Base-by-base conservation (phyloP, 768 basidiomycete genomes). In the Tylopilus balloui region DNA sequence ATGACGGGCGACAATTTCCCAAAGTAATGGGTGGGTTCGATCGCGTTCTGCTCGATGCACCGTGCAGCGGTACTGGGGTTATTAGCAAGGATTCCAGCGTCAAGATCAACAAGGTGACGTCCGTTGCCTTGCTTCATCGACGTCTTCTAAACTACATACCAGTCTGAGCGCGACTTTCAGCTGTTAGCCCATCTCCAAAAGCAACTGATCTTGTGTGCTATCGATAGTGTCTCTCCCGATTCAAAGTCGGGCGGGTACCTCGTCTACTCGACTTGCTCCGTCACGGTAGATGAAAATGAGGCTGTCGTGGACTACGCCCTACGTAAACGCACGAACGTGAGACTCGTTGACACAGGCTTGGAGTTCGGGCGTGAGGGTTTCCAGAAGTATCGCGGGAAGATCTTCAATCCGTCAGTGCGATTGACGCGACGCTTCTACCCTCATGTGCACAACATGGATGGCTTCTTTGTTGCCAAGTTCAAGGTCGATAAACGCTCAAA, bases 361-460 rank as follows among this genome's bases (percentile, higher is more conserved):
- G 85, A 85, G 62, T 99, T 99, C 64, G 96, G 96, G 43, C 80
- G 86, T 24, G 88, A 91, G 64, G 96, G 96, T 6, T 97, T 86
- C 71, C 88, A 84, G 27, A 81, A 78, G 52, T 98, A 84, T 73
- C 83, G 92, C 44, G 96, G 95, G 19, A 98, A 94, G 77, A 78
- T 70, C 25, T 98, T 98, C 71, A 77, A 84, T 65, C 76, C 86
- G 28, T 87, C 79, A 55, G 66, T 99, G 60, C 77, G 73, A 53
- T 69, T 95, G 55, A 96, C 96, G 17, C 74, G 92, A 57, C 75
- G 96, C 52, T 95, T 92, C 68, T 95, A 93, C 65, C 90, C 94
- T 14, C 94, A 97, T 69, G 93, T 96, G 59, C 94, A 97, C 72
- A 99, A 99, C 70, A 96, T 98, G 94, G 96, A 99, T 66, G 96